These are phyloP conservation scores for Metschnikowia kofuensis DNA, from an alignment of 805 yeast genomes.

Conservation along the genomic window DNA sequence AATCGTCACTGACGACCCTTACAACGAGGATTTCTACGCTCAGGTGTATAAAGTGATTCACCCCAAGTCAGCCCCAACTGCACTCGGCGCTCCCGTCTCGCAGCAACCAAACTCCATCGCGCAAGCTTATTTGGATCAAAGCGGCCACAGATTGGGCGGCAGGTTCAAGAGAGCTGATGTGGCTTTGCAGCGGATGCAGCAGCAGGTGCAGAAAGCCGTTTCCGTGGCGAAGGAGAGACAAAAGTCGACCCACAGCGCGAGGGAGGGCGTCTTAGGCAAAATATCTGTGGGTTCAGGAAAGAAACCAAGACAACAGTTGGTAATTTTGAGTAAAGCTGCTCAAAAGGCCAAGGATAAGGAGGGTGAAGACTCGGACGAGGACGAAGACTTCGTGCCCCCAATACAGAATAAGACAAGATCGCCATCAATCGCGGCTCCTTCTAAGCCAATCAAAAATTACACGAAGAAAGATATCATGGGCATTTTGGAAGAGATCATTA, in stretches of 20 bases:
- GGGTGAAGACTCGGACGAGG: constrained; percentile 16
- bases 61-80: constrained; percentile 28
- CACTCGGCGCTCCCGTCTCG: constrained; percentile 26
- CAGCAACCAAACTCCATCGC: constrained; percentile 79
- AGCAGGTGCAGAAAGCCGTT: constrained; percentile 94
- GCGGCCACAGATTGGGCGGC: constrained; percentile 89
- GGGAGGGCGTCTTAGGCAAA: constrained; percentile 89
- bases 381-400: constrained; percentile 3
- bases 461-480: constrained; percentile 50
- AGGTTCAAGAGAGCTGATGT: constrained; percentile 80
- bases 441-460: constrained; percentile 31
- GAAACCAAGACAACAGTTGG: constrained; percentile 84
- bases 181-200: constrained; percentile 96
- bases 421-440: constrained; percentile 31
- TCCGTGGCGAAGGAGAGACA: constrained; percentile 90
- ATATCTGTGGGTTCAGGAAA: constrained; percentile 75
- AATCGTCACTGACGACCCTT: constrained; percentile 95
- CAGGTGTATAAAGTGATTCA: constrained; percentile 76
- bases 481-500: constrained; percentile 74
- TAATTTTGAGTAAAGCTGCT: constrained; percentile 52
- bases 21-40: constrained; percentile 92
- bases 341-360: constrained; percentile 34
- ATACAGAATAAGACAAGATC: constrained; percentile 26
- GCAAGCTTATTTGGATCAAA: constrained; percentile 84
- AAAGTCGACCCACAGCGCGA: constrained; percentile 58